Evolutionary conservation across 192 early-diverging fungal genomes (phyloP), one percentile per base, ranked within the genome.

Genomic region (Mortierella claussenii): DNA sequence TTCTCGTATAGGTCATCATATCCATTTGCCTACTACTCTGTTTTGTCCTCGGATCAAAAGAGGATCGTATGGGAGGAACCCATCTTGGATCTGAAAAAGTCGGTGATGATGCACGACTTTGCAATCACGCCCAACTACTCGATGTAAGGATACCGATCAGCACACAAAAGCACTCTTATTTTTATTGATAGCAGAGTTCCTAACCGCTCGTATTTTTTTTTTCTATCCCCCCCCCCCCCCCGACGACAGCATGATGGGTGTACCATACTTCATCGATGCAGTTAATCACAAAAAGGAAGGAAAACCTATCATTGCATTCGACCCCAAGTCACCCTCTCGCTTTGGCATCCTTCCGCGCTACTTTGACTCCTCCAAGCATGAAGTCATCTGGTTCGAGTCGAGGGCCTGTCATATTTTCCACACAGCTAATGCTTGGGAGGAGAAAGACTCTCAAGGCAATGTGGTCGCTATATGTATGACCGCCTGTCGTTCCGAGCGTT

Each of bases 311-410:
- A 49, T 75, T 12, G 33, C 55, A 27, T 75, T 60, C 21, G 62
- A 75, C 32, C 18, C 52, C 13, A 55, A 34, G 11, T 27, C 55
- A 4, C 62, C 56, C 1, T 9, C 70, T 2, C 48, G 50, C 11
- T 75, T 75, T 37, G 70, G 70, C 23, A 58, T 75, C 33, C 52
- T 75, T 18, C 70, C 70, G 2, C 70, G 70, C 17, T 65, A 75
- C 43, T 75, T 46, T 20, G 57, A 75, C 9, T 37, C 40, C 32
- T 21, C 46, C 18, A 65, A 55, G 26, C 34, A 75, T 32, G 33
- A 65, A 26, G 62, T 65, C 43, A 32, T 47, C 44, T 75, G 70
- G 70, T 75, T 75, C 51, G 62, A 75, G 32, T 31, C 70, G 3
- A 61, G 61, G 5, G 24, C 62, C 26, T 75, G 61, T 27, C 70